Base-by-base conservation (phyloP, 1,139 yeast species). In the Scheffersomyces quercinus region DNA sequence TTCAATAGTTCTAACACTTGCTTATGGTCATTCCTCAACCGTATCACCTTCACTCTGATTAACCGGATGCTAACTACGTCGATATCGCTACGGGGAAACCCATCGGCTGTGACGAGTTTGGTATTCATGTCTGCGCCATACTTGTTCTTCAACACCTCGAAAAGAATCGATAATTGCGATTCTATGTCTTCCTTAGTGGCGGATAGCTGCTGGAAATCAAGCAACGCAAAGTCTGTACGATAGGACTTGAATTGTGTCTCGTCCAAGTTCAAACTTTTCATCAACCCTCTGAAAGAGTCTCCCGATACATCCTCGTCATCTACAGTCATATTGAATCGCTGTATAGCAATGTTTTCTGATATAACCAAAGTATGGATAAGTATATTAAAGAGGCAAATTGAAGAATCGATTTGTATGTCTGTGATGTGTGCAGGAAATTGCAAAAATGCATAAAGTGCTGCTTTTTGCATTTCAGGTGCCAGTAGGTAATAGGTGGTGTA, bases 41-140 rank as follows among this genome's bases (percentile, higher is more conserved):
- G 70, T 38, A 86, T 82, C 34, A 90, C 80, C 54, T 77, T 78
- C 7, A 82, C 78, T 48, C 97, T 63, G 0, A 81, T 58, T n/a
- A 79, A 66, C 41, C 95, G 68, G 2, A 83, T 70, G 32, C 86
- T 76, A 3, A 85, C 82, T 5, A 91, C 87, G 55, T 93, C 96
- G 29, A 91, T 77, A 59, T 93, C 98, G 12, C 74, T 67, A 32
- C 97, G 70, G 0, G 99, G 99, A 53, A 79, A 93, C 31, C 97
- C 97, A 55, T 91, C 96, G 0, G 56, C 48, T 0, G 86, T 78
- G 3, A 86, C 62, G 51, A 91, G 66, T 0, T 82, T 72, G 0
- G 95, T 83, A 14, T 75, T 63, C 90, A 89, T 82, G 49, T 77
- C 81, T 1, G 77, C 83, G 32, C 69, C 65, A 38, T 66, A 68